Evolutionary conservation across 768 basidiomycete genomes (phyloP).

Genomic region (Leucosporidium scottii): DNA sequence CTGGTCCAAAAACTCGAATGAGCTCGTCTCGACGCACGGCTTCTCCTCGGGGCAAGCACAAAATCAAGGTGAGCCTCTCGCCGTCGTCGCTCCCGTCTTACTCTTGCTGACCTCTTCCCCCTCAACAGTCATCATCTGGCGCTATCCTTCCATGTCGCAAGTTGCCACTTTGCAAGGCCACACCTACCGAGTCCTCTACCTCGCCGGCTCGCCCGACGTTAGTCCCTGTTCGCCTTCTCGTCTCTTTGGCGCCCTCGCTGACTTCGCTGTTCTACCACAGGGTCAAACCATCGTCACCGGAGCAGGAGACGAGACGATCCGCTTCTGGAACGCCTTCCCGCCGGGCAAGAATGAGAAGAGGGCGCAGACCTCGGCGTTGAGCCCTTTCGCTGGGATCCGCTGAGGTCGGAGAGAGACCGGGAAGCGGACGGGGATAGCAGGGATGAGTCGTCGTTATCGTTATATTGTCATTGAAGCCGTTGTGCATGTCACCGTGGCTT

Average conservation of each 20-base stretch:
- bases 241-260: not conserved
- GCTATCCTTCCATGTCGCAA: conserved; percentile 86
- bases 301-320: conserved; percentile 90
- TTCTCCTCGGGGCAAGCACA: conserved; percentile 89
- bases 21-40: conserved; percentile 95
- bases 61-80: conserved; percentile 73
- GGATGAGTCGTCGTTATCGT: no score
- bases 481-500: no score
- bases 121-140: conserved; percentile 49
- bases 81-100: not conserved
- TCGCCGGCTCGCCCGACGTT: conserved; percentile 95
- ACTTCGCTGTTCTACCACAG: not conserved
- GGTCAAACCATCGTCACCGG: conserved; percentile 79
- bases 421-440: no score
- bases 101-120: not conserved
- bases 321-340: conserved; percentile 97
- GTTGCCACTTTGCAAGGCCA: conserved; percentile 92
- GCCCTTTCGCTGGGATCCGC: conserved; percentile 34
- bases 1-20: conserved; percentile 78
- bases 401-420: not conserved
- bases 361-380: conserved; percentile 31
- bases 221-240: conserved; percentile 38
- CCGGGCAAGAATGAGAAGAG: conserved; percentile 36
- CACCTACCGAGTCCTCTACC: conserved; percentile 86
- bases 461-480: no score